Evolutionary conservation across 805 yeast species (phyloP).

Genomic region (Teunomyces gatunensis): DNA sequence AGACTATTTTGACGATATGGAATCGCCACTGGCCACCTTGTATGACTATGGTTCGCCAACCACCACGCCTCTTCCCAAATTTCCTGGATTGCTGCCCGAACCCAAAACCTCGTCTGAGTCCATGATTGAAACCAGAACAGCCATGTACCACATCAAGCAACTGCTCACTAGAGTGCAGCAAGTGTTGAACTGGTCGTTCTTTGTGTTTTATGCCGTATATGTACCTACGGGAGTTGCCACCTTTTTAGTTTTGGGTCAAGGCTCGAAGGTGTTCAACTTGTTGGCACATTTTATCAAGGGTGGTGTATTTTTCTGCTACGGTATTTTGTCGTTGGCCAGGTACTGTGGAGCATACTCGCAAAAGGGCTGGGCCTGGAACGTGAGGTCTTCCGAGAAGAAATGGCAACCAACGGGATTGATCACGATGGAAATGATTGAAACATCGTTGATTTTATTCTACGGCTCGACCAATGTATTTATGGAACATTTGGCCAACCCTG

Average conservation of each 20-base stretch:
- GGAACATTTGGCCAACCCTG: constrained; percentile 71
- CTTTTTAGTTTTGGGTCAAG: constrained; percentile 69
- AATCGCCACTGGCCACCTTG: constrained; percentile 12
- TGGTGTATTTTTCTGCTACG: constrained; percentile 76
- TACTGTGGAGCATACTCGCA: constrained; percentile 78
- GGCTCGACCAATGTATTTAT: constrained; percentile 87
- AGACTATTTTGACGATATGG: constrained; percentile 12
- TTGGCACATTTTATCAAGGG: constrained; percentile 97
- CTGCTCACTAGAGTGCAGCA: constrained; percentile 1
- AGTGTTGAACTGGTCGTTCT: constrained; percentile 58
- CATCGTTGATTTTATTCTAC: constrained; percentile 76
- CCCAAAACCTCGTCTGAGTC: background rate
- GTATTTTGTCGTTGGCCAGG: constrained; percentile 78
- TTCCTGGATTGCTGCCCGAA: background rate
- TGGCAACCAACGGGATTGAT: constrained; percentile 39
- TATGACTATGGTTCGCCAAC: constrained; percentile 1
- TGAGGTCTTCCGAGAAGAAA: background rate
- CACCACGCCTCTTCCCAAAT: background rate
- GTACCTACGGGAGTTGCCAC: constrained; percentile 62
- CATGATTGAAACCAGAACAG: background rate
- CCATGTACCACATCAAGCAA: background rate
- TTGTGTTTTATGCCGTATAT: constrained; percentile 58
- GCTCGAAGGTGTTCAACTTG: constrained; percentile 65
- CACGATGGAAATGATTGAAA: constrained; percentile 85
- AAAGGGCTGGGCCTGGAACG: constrained; percentile 92